phyloP scores from a whole-genome alignment of 768 basidiomycete genomes.

The Rhodotorula toruloides region DNA sequence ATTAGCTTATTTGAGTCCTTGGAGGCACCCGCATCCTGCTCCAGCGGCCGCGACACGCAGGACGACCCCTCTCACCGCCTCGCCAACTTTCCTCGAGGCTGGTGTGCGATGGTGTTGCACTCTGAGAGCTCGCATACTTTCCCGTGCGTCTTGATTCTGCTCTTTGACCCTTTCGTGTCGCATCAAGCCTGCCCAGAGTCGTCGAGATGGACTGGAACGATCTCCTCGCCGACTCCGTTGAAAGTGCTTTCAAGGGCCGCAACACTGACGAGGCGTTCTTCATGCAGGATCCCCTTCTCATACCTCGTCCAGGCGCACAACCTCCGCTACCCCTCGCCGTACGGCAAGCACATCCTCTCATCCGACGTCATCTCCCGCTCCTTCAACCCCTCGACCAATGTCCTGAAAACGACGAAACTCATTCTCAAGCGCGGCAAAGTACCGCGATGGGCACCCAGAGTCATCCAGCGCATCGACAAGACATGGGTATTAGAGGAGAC shows the following conservation, averaged over 20 bases:
- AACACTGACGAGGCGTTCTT: too few species aligned
- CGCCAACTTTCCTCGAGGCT: too few species aligned
- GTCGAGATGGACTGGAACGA: too few species aligned
- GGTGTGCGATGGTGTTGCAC: slow-evolving; percentile 9
- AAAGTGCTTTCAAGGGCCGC: too few species aligned
- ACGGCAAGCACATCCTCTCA: slow-evolving; percentile 84
- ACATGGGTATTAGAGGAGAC: slow-evolving; percentile 94
- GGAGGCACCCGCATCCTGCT: too few species aligned
- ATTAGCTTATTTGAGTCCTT: too few species aligned
- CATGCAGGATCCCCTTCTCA: slow-evolving; percentile 77
- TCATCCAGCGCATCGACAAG: slow-evolving; percentile 76
- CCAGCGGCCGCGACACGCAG: not conserved
- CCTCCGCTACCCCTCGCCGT: slow-evolving; percentile 91
- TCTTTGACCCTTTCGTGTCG: not conserved
- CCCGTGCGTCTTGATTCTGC: not conserved
- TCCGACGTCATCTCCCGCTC: slow-evolving; percentile 89
- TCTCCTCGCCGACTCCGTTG: too few species aligned
- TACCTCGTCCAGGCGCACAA: slow-evolving; percentile 91
- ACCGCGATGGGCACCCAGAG: slow-evolving; percentile 82
- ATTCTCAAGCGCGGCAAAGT: slow-evolving; percentile 88
- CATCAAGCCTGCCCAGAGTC: too few species aligned
- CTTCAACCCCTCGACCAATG: slow-evolving; percentile 49
- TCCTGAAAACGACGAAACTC: slow-evolving; percentile 77
- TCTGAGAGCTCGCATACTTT: slow-evolving; percentile 6
- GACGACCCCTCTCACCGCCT: not conserved